A percentile compares a stretch with the other conserved stretches of the same genome.
Evolutionary conservation across 495 filamentous ascomycete genomes (phyloP).

Genomic region (Tuber magnatum): DNA sequence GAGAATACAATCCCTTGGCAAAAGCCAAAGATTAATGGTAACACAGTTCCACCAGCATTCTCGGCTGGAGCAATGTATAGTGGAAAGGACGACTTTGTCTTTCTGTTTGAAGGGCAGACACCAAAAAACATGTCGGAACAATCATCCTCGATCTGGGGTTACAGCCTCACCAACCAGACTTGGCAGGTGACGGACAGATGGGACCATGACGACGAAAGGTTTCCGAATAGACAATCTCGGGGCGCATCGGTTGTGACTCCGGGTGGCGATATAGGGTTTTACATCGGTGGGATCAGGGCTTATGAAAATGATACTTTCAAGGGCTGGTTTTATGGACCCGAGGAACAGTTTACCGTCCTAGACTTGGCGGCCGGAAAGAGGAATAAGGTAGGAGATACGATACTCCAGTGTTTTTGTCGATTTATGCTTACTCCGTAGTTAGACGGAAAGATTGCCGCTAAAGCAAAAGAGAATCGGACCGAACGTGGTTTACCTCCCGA

Average conservation of each 20-base stretch:
- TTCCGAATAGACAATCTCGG: conserved; percentile 7
- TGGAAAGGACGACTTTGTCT: background rate
- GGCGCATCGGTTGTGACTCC: conserved; percentile 2
- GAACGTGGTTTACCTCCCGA: conserved; percentile 2
- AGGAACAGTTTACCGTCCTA: conserved; percentile 6
- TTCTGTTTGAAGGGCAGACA: conserved; percentile 2
- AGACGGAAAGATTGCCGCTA: conserved; percentile 4
- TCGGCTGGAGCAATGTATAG: conserved; percentile 4
- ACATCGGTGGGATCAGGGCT: conserved; percentile 9
- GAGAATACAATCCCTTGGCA: conserved; percentile 7
- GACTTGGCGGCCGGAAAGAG: conserved; percentile 4
- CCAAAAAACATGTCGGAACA: conserved; percentile 7
- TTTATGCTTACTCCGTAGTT: background rate
- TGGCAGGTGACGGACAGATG: conserved; percentile 5
- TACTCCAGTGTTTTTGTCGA: background rate
- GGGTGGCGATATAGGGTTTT: background rate
- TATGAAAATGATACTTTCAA: conserved; percentile 12
- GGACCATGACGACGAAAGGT: conserved; percentile 1
- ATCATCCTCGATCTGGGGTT: conserved; percentile 7
- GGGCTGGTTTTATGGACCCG: conserved; percentile 8
- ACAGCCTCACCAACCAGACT: background rate
- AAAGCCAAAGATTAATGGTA: background rate
- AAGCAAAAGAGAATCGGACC: conserved; percentile 14
- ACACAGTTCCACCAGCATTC: conserved; percentile 2
- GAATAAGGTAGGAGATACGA: conserved; percentile 5